A percentile compares a stretch with the other conserved stretches of the same genome.
Conservation (phyloP, 2,329 filamentous ascomycete species). For the Laburnicola sp. region DNA sequence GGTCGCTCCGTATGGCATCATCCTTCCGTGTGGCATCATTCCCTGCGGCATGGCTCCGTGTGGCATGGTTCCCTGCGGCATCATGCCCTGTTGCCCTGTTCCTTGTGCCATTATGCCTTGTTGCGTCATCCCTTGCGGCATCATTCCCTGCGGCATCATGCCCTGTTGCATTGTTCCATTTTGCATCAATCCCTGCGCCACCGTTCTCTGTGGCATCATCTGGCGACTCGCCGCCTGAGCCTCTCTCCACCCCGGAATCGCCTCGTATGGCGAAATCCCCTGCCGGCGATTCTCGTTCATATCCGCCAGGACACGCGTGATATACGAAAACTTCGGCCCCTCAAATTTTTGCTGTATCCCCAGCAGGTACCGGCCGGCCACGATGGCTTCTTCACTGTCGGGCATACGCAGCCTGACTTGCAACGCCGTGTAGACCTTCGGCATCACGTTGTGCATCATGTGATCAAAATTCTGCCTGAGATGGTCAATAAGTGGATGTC, state of each 20-base stretch:
- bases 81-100: too few relatives aligned
- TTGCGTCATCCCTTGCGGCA: too few relatives aligned
- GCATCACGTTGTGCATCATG: neutral
- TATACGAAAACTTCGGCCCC: neutral
- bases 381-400: neutral
- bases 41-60: too few relatives aligned
- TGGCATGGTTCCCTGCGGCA: too few relatives aligned
- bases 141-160: too few relatives aligned
- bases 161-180: neutral
- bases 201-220: neutral
- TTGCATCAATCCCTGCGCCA: neutral
- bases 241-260: slow-evolving; percentile 1
- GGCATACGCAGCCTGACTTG: neutral
- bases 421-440: neutral
- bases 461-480: neutral
- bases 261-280: neutral
- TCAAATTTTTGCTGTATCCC: neutral
- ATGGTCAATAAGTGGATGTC: neutral
- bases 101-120: too few relatives aligned
- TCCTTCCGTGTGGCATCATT: too few relatives aligned
- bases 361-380: neutral
- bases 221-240: neutral
- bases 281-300: neutral
- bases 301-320: neutral
- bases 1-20: too few relatives aligned